Conservation (phyloP, 371 early-diverging fungal species). For the Umbelopsis sp. region DNA sequence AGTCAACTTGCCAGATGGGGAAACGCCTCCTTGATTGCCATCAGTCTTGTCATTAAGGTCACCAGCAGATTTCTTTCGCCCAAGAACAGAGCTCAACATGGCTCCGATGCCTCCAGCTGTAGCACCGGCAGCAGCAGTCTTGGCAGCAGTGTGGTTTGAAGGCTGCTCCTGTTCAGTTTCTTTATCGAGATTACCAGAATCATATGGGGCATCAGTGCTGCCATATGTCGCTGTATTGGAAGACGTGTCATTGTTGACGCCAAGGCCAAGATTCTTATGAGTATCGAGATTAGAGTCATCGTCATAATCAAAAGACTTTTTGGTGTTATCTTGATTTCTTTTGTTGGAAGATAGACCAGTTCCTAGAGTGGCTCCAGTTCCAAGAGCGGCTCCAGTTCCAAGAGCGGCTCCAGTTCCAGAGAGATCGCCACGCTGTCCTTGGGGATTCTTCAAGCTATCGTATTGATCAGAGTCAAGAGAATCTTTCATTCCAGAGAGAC, state of each 20-base stretch:
- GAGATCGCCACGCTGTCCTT: too few species aligned
- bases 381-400: too few species aligned
- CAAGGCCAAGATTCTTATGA: not conserved
- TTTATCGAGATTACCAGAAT: not conserved
- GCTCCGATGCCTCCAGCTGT: constrained; percentile 1
- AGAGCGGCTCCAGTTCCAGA: too few species aligned
- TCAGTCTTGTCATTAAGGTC: not conserved
- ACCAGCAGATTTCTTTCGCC: not conserved
- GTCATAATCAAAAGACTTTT: too few species aligned
- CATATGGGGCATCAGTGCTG: not conserved
- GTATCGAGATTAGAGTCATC: not conserved
- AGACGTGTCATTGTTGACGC: not conserved
- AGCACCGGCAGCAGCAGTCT: not conserved
- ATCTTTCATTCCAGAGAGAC: too few species aligned
- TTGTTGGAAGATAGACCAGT: not conserved
- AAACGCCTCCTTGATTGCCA: too few species aligned
- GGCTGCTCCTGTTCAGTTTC: not conserved
- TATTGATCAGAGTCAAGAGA: too few species aligned
- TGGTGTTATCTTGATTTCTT: not conserved
- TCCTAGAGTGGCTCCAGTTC: too few species aligned
- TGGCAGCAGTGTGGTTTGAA: not conserved
- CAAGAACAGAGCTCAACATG: not conserved
- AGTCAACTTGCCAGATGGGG: too few species aligned
- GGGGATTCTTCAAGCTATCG: too few species aligned
- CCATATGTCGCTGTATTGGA: not conserved